phyloP scores from a whole-genome alignment of 2,329 filamentous ascomycete genomes.

The Aspergillus intermedius region DNA sequence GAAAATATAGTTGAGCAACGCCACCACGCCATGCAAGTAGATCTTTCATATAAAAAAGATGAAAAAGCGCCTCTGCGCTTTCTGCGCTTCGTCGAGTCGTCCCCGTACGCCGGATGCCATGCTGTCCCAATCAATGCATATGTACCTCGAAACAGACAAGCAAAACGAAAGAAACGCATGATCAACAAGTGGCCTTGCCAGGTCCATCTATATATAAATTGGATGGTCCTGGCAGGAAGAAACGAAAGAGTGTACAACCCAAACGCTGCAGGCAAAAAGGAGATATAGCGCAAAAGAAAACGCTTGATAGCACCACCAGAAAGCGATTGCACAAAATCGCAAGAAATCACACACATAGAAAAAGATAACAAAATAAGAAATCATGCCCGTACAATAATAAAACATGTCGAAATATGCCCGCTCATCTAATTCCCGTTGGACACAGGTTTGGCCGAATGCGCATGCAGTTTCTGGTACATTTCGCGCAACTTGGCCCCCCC shows the following conservation, averaged over 20 bases:
- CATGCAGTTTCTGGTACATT: conserved; percentile 33
- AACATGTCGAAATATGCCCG: conserved; percentile 3
- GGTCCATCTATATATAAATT: conserved; percentile 5
- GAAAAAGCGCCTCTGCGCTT: conserved; percentile 1
- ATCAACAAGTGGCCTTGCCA: conserved; percentile 3
- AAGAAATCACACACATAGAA: conserved; percentile 6
- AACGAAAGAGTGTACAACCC: not conserved
- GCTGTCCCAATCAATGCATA: conserved; percentile 22
- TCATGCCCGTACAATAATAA: conserved; percentile 3
- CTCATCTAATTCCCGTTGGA: conserved; percentile 20
- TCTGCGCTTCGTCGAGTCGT: conserved; percentile 11
- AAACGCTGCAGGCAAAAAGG: not conserved
- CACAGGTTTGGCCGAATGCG: conserved; percentile 13
- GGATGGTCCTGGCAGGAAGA: not conserved
- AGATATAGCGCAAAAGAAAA: not conserved
- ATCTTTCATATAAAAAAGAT: conserved; percentile 1
- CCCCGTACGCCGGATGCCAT: conserved; percentile 22
- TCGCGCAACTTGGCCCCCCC: conserved; percentile 29
- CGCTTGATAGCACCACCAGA: not conserved
- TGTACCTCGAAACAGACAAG: conserved; percentile 9
- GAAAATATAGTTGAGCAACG: not conserved
- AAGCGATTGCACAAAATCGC: not conserved
- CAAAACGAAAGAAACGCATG: conserved; percentile 6
- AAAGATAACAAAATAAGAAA: conserved; percentile 10
- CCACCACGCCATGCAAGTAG: conserved; percentile 1